phyloP scores from a whole-genome alignment of 345 rosid species.

The Eucalyptus cladocalyx region DNA sequence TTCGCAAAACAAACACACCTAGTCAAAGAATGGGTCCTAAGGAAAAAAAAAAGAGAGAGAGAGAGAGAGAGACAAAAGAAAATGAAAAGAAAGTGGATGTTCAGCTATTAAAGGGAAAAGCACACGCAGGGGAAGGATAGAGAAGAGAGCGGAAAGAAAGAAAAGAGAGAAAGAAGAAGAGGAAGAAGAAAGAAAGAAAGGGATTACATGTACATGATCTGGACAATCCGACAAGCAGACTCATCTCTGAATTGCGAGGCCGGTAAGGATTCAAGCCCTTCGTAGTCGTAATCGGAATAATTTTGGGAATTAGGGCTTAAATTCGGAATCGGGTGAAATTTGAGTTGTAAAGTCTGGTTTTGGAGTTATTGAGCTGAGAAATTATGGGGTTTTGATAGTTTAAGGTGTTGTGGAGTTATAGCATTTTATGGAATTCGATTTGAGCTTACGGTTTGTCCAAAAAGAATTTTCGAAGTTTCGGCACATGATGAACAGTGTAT shows the following conservation, averaged over 20 bases:
- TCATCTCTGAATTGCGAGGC: too few relatives aligned
- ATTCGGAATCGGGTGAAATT: background rate
- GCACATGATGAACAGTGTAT: fast-evolving
- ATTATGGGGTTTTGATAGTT: background rate
- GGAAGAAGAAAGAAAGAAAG: background rate
- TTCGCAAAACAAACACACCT: too few relatives aligned
- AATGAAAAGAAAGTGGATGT: background rate
- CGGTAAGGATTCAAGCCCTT: background rate
- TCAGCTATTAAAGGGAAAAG: background rate
- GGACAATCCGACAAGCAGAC: too few relatives aligned
- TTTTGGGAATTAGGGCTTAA: background rate
- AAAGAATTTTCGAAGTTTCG: background rate
- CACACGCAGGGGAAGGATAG: background rate
- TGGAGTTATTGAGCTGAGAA: background rate
- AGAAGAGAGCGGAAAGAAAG: too few relatives aligned
- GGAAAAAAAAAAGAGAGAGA: fast-evolving
- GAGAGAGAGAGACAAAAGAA: too few relatives aligned
- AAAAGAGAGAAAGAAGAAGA: too few relatives aligned
- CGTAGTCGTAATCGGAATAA: background rate
- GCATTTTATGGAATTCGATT: too few relatives aligned
- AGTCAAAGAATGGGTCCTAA: background rate
- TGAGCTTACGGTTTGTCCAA: fast-evolving
- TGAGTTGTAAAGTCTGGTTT: background rate
- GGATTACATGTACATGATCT: too few relatives aligned
- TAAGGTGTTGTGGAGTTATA: background rate